Evolutionary conservation across 2,329 filamentous ascomycete genomes (phyloP).

Genomic region (Beauveria scarabaeidicola): DNA sequence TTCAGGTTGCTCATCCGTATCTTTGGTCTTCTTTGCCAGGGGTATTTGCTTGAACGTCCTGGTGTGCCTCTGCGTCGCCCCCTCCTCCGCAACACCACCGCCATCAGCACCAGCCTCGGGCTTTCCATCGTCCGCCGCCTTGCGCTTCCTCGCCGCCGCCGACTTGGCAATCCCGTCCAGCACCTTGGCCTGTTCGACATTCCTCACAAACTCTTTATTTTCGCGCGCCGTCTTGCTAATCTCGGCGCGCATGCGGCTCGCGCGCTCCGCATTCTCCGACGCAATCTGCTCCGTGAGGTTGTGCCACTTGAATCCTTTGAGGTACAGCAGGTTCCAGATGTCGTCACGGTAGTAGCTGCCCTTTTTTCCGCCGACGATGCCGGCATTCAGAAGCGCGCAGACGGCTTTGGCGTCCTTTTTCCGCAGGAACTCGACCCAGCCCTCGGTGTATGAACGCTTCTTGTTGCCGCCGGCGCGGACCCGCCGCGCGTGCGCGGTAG

Average conservation of each 20-base stretch:
- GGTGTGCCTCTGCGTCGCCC: slow-evolving; percentile 18
- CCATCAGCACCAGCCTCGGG: slow-evolving; percentile 15
- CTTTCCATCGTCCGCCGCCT: slow-evolving; percentile 25
- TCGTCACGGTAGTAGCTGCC: slow-evolving; percentile 77
- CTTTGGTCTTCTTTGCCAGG: slow-evolving; percentile 42
- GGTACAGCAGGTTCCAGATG: slow-evolving; percentile 75
- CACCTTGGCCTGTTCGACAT: slow-evolving; percentile 74
- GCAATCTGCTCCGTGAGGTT: slow-evolving; percentile 69
- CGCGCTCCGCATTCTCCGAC: slow-evolving; percentile 71
- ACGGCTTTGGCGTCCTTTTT: slow-evolving; percentile 72
- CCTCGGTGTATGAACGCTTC: slow-evolving; percentile 72
- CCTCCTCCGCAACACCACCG: slow-evolving; percentile 15
- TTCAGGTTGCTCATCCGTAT: slow-evolving; percentile 40
- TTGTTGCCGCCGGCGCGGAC: slow-evolving; percentile 71
- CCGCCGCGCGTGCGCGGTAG: slow-evolving; percentile 54
- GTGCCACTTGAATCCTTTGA: slow-evolving; percentile 78
- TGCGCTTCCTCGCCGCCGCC: slow-evolving; percentile 30
- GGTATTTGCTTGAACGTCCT: slow-evolving; percentile 59
- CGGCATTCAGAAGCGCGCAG: slow-evolving; percentile 67
- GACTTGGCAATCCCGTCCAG: slow-evolving; percentile 58
- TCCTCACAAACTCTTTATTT: slow-evolving; percentile 72
- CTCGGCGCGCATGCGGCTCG: slow-evolving; percentile 68
- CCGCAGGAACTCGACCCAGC: slow-evolving; percentile 74
- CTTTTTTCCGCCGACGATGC: slow-evolving; percentile 76
- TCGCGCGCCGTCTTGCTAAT: slow-evolving; percentile 67